Evolutionary conservation across 768 basidiomycete genomes (phyloP).

Genomic region (Collybiopsis confluens): DNA sequence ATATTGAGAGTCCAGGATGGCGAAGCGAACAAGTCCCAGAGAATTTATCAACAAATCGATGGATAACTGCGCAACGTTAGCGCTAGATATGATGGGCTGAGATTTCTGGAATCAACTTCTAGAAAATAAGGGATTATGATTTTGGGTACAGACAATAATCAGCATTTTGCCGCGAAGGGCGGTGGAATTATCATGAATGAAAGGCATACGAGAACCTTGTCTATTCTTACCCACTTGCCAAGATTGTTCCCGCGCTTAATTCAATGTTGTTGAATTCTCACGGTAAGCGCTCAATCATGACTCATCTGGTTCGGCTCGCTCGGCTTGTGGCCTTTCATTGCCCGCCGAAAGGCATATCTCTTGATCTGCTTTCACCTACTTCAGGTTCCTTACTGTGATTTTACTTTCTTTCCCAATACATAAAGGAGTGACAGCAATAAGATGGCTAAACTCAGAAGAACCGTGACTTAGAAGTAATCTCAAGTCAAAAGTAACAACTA

Average conservation of each 20-base stretch:
- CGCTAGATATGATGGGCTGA: conserved; percentile 73
- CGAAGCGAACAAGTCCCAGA: conserved; percentile 55
- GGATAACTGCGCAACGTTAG: conserved; percentile 78
- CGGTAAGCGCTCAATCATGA: background rate
- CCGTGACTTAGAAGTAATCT: too few species aligned
- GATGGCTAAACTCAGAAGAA: too few species aligned
- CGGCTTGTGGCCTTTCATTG: too few species aligned
- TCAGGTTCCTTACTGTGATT: too few species aligned
- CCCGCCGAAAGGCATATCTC: too few species aligned
- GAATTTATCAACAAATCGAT: conserved; percentile 71
- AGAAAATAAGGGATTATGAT: conserved; percentile 2
- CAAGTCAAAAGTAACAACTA: too few species aligned
- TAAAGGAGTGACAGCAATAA: too few species aligned
- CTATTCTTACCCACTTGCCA: background rate
- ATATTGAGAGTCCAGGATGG: conserved; percentile 56
- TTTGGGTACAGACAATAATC: conserved; percentile 39
- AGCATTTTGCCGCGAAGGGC: conserved; percentile 35
- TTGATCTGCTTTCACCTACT: too few species aligned
- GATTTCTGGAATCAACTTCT: conserved; percentile 9
- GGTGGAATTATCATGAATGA: conserved; percentile 25
- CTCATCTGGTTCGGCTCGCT: too few species aligned
- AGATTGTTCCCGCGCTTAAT: background rate
- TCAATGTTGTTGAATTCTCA: background rate
- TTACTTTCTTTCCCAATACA: too few species aligned
- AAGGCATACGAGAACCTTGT: conserved; percentile 21